These are phyloP conservation scores for Zymoseptoria tritici DNA, from an alignment of 2,329 filamentous ascomycete genomes.

Conservation along the genomic window DNA sequence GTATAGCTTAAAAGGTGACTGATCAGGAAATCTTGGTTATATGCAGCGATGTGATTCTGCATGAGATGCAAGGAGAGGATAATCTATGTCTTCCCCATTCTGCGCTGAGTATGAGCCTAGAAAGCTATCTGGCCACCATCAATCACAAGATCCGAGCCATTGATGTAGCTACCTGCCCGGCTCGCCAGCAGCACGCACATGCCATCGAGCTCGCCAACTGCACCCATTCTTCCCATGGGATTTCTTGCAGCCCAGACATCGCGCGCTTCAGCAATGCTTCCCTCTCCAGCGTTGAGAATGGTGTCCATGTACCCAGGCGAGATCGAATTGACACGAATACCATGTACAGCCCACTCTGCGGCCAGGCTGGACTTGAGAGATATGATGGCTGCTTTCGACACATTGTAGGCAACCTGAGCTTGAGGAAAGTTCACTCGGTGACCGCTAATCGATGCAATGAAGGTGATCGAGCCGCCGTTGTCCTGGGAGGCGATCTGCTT, in stretches of 20 bases:
- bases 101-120: background rate
- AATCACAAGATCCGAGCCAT: conserved; percentile 32
- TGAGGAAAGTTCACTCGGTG: conserved; percentile 66
- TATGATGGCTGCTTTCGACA: conserved; percentile 60
- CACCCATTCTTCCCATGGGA: conserved; percentile 35
- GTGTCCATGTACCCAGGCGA: conserved; percentile 74
- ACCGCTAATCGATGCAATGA: conserved; percentile 61
- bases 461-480: conserved; percentile 54
- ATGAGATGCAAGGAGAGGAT: no score
- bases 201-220: conserved; percentile 32
- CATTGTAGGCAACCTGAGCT: conserved; percentile 65
- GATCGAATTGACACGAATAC: conserved; percentile 64
- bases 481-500: conserved; percentile 47
- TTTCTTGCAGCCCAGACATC: conserved; percentile 29
- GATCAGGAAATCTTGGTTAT: no score
- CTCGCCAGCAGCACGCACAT: conserved; percentile 32
- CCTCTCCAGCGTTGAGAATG: conserved; percentile 51
- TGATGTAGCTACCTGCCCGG: conserved; percentile 31
- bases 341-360: conserved; percentile 64
- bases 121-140: conserved; percentile 26
- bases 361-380: conserved; percentile 59
- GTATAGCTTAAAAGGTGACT: no score
- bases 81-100: no score
- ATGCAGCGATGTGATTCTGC: no score
- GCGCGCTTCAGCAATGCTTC: conserved; percentile 29